phyloP scores from a whole-genome alignment of 306 rosid genomes.

The Dicorynia guianensis region DNA sequence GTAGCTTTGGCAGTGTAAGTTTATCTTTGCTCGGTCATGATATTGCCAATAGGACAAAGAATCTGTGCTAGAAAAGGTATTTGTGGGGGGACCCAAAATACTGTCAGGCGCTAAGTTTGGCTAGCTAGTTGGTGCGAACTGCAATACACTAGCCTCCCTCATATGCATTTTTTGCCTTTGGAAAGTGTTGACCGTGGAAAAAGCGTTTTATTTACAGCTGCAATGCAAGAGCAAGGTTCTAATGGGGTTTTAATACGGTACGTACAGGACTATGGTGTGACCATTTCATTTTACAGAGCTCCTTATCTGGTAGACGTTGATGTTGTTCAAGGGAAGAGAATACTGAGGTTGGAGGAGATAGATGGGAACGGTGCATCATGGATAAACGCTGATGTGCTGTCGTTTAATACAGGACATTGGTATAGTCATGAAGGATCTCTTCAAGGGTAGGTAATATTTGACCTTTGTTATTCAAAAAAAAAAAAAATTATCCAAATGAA shows the following conservation, averaged over 20 bases:
- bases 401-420: slow-evolving; percentile 91
- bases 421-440: slow-evolving; percentile 82
- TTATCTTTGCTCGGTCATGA: too few relatives aligned
- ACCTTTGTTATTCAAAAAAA: slow-evolving; percentile 10
- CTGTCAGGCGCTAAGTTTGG: slow-evolving; percentile 31
- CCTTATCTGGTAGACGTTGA: slow-evolving; percentile 78
- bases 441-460: slow-evolving; percentile 60
- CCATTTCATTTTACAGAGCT: slow-evolving; percentile 70
- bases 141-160: slow-evolving; percentile 42
- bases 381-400: slow-evolving; percentile 69
- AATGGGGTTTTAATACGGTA: slow-evolving; percentile 42
- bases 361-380: slow-evolving; percentile 61
- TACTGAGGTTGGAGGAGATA: slow-evolving; percentile 65
- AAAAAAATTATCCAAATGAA: too few relatives aligned
- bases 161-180: slow-evolving; percentile 10
- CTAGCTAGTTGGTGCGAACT: slow-evolving; percentile 42
- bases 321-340: slow-evolving; percentile 69
- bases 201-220: slow-evolving; percentile 32
- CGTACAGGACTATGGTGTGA: slow-evolving; percentile 77
- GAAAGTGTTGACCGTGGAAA: slow-evolving; percentile 34
- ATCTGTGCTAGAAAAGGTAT: slow-evolving; percentile 13
- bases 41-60: slow-evolving; percentile 20
- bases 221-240: slow-evolving; percentile 20
- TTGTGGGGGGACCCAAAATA: slow-evolving; percentile 41
- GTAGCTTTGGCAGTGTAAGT: too few relatives aligned